These are phyloP conservation scores for Cucurbita moschata DNA, from an alignment of 306 rosid species.

Conservation along the genomic window DNA sequence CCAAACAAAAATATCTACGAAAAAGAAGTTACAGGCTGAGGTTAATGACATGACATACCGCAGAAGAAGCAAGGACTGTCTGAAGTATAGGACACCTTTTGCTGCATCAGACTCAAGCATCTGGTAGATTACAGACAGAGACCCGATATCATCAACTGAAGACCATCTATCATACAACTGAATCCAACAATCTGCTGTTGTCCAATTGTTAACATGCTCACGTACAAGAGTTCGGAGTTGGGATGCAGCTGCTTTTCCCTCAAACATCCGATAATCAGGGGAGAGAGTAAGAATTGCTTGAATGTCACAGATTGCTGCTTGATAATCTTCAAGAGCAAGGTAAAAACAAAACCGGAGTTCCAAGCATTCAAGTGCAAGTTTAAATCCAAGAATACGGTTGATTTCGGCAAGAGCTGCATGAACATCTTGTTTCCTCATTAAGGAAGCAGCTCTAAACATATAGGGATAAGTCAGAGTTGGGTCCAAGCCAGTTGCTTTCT, in stretches of 20 bases:
- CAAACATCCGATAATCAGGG: conserved; percentile 74
- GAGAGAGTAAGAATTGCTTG: conserved; percentile 76
- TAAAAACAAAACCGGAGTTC: conserved; percentile 77
- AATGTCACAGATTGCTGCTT: conserved; percentile 74
- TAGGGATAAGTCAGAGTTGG: conserved; percentile 86
- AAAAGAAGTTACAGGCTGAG: neutral
- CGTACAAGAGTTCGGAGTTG: conserved; percentile 73
- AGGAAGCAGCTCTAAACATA: conserved; percentile 68
- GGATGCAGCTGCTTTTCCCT: conserved; percentile 74
- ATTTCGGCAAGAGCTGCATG: conserved; percentile 65
- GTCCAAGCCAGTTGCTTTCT: conserved; percentile 68
- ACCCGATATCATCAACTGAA: conserved; percentile 79
- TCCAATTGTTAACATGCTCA: conserved; percentile 83
- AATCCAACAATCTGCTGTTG: conserved; percentile 87
- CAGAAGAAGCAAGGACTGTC: conserved; percentile 92
- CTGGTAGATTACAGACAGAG: conserved; percentile 79
- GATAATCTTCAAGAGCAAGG: conserved; percentile 64
- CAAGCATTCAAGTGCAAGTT: conserved; percentile 83
- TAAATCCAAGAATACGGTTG: conserved; percentile 70
- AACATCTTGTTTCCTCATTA: conserved; percentile 49
- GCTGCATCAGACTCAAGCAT: conserved; percentile 90
- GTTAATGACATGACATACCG: conserved; percentile 32
- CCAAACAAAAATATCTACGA: neutral
- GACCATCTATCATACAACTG: conserved; percentile 87
- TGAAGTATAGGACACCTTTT: conserved; percentile 77